Evolutionary conservation across 2,329 filamentous ascomycete genomes (phyloP), one percentile per base, ranked within the genome.

Genomic region (Epichloe baconii): DNA sequence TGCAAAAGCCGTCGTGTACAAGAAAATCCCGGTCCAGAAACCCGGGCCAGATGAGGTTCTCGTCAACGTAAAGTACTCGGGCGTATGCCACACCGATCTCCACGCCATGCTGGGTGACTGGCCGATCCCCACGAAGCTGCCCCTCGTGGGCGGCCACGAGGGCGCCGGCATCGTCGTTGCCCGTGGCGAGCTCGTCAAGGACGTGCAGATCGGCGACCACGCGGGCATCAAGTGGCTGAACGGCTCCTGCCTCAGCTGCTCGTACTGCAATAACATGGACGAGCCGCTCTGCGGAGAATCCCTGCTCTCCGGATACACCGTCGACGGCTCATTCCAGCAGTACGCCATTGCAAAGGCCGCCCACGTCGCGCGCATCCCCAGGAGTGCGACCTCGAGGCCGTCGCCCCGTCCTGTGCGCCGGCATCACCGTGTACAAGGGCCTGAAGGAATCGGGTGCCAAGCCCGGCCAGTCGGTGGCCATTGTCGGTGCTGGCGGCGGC

Each of bases 141-240:
- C 89, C 78, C 78, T 95, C 15, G 84, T 95, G 52, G 90, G 90
- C 64, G 88, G 88, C 46, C 83, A 83, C 68, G 79, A 83, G 64
- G 80, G 89, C 62, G 88, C 88, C 31, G 89, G 90, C 65, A 70
- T 90, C 48, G 86, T 95, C 38, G 89, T 96, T 36, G 82, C 86
- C 48, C 78, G 78, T 56, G 90, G 90, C 60, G 74, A 84, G 17
- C 78, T 94, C 37, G 88, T 93, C 57, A 71, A 77, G 3, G 87
- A 93, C 60, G 71, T 95, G 55, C 72, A 88, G 65, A 75, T 95
- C 61, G 90, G 90, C 59, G 88, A 95, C 63, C 74, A 88, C 62
- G 91, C 82, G 55, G 91, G 91, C 65, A 79, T 97, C 69, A 95
- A 88, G 75, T 96, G 89, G 89, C 76, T 96, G 63, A 93, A 95